phyloP scores from a whole-genome alignment of 2,329 filamentous ascomycete species.

The Diatrype stigma region DNA sequence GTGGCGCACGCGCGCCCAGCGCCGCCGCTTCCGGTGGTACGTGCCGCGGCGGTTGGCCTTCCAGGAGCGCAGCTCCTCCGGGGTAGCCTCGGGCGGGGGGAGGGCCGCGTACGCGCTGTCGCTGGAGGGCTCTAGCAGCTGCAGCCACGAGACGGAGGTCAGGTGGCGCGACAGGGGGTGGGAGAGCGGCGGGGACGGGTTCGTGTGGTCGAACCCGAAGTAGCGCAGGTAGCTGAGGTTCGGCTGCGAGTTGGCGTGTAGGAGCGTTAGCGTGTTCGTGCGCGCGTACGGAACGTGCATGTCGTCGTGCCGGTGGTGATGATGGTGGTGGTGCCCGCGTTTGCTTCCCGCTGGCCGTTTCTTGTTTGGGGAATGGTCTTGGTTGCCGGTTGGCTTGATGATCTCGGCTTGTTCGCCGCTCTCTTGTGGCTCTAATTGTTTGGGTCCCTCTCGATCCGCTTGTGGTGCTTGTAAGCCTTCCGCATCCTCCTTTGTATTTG shows the following conservation, averaged over 20 bases:
- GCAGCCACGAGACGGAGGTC: constrained; percentile 84
- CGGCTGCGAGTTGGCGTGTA: constrained; percentile 79
- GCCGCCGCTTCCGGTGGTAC: constrained; percentile 83
- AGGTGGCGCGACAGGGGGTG: constrained; percentile 83
- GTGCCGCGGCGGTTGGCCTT: constrained; percentile 80
- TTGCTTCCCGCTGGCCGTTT: constrained; percentile 5
- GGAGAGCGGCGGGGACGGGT: constrained; percentile 53
- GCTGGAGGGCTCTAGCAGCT: constrained; percentile 71
- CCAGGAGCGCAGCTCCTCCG: constrained; percentile 61
- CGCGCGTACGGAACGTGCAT: constrained; percentile 62
- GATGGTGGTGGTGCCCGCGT: not conserved
- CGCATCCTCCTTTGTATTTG: not conserved
- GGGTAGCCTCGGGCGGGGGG: constrained; percentile 54
- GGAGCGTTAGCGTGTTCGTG: constrained; percentile 73
- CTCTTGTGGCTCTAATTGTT: constrained; percentile 16
- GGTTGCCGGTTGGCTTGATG: not conserved
- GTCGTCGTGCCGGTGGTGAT: constrained; percentile 31
- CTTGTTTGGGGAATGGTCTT: not conserved
- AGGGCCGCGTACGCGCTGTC: constrained; percentile 70
- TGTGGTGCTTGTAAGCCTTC: not conserved
- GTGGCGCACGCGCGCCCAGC: constrained; percentile 69
- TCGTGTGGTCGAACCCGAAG: constrained; percentile 75
- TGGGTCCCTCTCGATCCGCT: not conserved
- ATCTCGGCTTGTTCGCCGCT: constrained; percentile 16
- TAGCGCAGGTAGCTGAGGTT: constrained; percentile 86